These are phyloP conservation scores for Paraleonurus japonicus DNA, from an alignment of 257 asterid genomes.

Conservation along the genomic window DNA sequence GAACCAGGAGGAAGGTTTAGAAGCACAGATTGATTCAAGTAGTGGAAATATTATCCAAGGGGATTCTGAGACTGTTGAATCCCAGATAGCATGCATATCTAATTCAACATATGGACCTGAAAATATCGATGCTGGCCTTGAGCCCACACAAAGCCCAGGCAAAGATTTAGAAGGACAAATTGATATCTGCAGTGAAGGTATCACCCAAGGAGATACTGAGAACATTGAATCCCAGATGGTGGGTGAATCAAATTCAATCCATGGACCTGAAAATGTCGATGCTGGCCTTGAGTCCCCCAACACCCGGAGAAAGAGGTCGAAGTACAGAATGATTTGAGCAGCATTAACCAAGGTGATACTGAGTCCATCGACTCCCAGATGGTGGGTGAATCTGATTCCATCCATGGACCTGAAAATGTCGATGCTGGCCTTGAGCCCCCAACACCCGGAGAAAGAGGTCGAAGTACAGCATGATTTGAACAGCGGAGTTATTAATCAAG, in stretches of 20 bases:
- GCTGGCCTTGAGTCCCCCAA: background rate
- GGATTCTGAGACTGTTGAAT: constrained; percentile 33
- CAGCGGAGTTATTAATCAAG: background rate
- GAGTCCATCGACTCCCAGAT: background rate
- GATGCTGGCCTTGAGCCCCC: background rate
- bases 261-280: background rate
- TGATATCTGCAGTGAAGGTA: background rate
- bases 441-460: background rate
- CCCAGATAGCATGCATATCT: constrained; percentile 17
- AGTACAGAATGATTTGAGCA: too few species aligned
- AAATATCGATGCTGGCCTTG: background rate
- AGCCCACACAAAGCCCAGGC: background rate
- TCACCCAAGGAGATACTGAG: background rate
- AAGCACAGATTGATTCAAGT: constrained; percentile 36
- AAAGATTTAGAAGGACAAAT: background rate
- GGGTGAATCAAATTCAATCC: too few species aligned
- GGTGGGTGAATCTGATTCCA: background rate
- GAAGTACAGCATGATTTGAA: background rate
- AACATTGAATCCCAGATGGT: too few species aligned
- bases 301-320: background rate
- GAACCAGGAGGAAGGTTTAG: constrained; percentile 33
- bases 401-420: background rate
- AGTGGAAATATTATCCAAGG: constrained; percentile 18
- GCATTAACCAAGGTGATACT: background rate
- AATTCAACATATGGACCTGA: background rate